Evolutionary conservation across 768 basidiomycete species (phyloP).

Genomic region (Amanita pseudoporphyria): DNA sequence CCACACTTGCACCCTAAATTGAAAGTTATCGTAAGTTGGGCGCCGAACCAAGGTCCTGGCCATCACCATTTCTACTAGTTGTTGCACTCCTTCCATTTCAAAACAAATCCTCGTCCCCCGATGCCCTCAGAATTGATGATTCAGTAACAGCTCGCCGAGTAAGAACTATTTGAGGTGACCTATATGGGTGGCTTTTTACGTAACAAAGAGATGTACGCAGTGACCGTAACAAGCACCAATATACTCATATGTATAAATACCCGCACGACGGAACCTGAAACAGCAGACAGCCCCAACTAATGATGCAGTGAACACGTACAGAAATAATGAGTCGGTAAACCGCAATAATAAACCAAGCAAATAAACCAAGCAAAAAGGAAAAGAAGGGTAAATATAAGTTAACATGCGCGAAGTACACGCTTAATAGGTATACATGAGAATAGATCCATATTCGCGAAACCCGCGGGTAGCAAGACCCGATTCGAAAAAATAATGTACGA

Average conservation of each 20-base stretch:
- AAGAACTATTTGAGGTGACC: not conserved
- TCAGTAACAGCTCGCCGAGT: not conserved
- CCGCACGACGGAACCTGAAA: too few relatives aligned
- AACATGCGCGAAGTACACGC: not conserved
- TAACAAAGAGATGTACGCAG: not conserved
- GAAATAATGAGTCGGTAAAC: not conserved
- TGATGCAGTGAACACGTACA: not conserved
- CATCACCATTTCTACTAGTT: conserved; percentile 45
- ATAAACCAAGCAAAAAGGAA: conserved; percentile 5
- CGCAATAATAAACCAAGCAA: not conserved
- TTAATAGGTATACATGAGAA: conserved; percentile 3
- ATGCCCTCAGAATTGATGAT: not conserved
- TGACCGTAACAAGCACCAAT: too few relatives aligned
- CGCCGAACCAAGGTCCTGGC: not conserved
- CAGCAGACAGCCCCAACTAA: not conserved
- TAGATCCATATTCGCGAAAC: conserved; percentile 5
- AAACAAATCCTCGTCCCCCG: too few relatives aligned
- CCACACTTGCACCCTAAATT: conserved; percentile 66
- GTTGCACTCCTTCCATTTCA: conserved; percentile 31
- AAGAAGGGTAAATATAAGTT: not conserved
- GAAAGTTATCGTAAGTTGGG: not conserved
- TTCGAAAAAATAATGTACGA: not conserved
- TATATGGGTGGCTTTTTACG: not conserved
- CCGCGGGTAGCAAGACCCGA: conserved; percentile 1
- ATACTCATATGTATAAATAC: not conserved